Evolutionary conservation across 345 rosid species (phyloP).

Genomic region (Aurinia saxatilis): DNA sequence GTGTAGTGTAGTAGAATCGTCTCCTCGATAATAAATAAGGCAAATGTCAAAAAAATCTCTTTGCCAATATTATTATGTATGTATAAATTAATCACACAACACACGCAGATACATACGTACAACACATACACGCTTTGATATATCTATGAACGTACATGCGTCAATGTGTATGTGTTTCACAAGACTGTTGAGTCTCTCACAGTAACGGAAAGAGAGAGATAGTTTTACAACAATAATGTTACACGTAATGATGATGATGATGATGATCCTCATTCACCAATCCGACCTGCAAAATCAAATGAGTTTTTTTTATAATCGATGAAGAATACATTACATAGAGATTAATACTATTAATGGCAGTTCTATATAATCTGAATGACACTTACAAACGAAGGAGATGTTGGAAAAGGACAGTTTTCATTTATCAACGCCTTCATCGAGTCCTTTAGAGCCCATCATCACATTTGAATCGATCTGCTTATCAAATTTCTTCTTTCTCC

Average conservation of each 20-base stretch:
- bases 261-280: constrained; percentile 10
- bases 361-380: background rate
- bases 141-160: background rate
- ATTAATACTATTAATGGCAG: background rate
- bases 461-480: constrained; percentile 94
- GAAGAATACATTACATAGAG: background rate
- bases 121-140: constrained; percentile 9
- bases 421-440: constrained; percentile 88
- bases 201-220: background rate
- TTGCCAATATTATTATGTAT: constrained; percentile 1
- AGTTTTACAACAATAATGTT: constrained; percentile 23
- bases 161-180: constrained; percentile 13
- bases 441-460: constrained; percentile 90
- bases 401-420: background rate
- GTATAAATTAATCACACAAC: constrained; percentile 5
- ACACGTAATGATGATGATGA: background rate
- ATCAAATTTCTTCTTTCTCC: constrained; percentile 92
- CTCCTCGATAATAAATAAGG: background rate
- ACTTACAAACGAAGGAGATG: constrained; percentile 6
- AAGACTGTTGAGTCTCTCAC: background rate
- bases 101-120: background rate
- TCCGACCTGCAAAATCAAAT: constrained; percentile 1
- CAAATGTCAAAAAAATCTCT: background rate
- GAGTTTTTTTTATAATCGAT: background rate
- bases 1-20: background rate